phyloP scores from a whole-genome alignment of 371 early-diverging fungal genomes.

The Mortierella sp. region DNA sequence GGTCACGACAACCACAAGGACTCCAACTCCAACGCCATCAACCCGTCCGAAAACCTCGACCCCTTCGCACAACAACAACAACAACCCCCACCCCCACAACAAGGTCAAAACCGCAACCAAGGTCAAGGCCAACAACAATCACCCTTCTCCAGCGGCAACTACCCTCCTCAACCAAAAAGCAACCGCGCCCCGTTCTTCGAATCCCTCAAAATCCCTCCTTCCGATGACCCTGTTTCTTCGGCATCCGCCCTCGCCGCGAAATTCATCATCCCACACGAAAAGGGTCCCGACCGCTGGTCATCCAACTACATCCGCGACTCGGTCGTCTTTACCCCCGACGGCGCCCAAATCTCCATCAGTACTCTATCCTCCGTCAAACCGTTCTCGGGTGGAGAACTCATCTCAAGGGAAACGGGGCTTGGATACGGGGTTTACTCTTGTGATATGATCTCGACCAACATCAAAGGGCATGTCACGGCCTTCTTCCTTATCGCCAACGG shows the following conservation, averaged over 20 bases:
- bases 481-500: constrained; percentile 38
- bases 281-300: constrained; percentile 29
- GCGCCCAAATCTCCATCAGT: constrained; percentile 24
- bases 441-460: constrained; percentile 36
- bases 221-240: not conserved
- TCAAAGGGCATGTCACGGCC: constrained; percentile 41
- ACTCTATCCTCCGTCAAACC: constrained; percentile 11
- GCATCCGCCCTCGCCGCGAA: not conserved
- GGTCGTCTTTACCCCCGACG: not conserved
- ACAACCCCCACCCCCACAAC: not conserved
- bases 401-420: constrained; percentile 5
- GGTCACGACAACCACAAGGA: not conserved
- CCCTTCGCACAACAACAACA: constrained; percentile 2
- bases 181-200: not conserved
- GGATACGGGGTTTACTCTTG: constrained; percentile 41
- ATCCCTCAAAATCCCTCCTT: not conserved
- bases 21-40: not conserved
- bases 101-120: not conserved
- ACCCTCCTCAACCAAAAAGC: not conserved
- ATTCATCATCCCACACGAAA: constrained; percentile 27
- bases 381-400: constrained; percentile 39
- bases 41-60: not conserved
- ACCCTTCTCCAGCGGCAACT: not conserved
- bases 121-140: not conserved
- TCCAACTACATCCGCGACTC: constrained; percentile 11